Evolutionary conservation across 768 basidiomycete genomes (phyloP).

Genomic region (Nidula microcarpa): DNA sequence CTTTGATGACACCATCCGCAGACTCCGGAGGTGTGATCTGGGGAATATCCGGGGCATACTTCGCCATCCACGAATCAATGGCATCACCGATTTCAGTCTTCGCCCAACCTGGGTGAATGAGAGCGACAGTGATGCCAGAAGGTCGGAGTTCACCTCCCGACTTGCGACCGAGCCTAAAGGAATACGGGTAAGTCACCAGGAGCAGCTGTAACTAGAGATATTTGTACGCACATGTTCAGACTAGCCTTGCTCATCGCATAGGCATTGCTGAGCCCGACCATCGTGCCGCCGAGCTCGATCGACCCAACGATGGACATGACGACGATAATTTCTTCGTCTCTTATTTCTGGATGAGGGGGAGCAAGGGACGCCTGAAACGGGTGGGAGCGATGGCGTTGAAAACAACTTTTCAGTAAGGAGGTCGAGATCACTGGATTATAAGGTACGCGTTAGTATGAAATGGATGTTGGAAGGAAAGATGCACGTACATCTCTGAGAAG

Average conservation of each 20-base stretch:
- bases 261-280: conserved; percentile 4
- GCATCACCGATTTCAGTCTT: conserved; percentile 13
- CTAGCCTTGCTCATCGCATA: conserved; percentile 15
- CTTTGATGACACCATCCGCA: conserved; percentile 8
- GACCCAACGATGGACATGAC: conserved; percentile 16
- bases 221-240: conserved; percentile 11
- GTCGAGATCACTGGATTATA: conserved; percentile 10
- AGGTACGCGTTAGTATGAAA: too few relatives aligned
- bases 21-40: conserved; percentile 14
- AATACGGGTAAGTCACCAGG: not conserved
- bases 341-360: conserved; percentile 14
- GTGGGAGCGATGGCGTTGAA: conserved; percentile 13
- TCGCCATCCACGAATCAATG: conserved; percentile 15
- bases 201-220: not conserved
- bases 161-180: conserved; percentile 16
- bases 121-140: conserved; percentile 15
- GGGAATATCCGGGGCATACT: conserved; percentile 13
- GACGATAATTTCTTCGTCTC: conserved; percentile 14
- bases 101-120: conserved; percentile 18
- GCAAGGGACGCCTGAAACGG: conserved; percentile 12
- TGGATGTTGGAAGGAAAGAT: too few relatives aligned
- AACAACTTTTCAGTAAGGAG: conserved; percentile 9
- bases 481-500: conserved; percentile 14
- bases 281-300: conserved; percentile 1
- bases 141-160: conserved; percentile 15